Base-by-base conservation (phyloP, 1,139 yeast species). In the Nakaseomyces sp. region DNA sequence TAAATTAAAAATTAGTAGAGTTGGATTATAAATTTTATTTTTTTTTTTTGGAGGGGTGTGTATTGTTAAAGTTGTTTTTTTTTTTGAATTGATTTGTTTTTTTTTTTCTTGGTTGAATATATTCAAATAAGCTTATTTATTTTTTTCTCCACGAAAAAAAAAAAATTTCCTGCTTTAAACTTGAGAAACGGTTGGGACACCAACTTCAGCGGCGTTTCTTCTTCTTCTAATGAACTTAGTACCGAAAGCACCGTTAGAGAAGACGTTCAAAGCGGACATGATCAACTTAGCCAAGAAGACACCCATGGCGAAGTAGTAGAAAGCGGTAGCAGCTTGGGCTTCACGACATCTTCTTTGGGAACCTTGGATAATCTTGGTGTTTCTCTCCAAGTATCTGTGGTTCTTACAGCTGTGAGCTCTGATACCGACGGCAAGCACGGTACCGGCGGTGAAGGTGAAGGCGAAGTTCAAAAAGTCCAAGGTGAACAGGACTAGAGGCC, bases 391-490 rank as follows among this genome's bases (percentile, higher is more conserved):
- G 74, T 87, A 88, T 45, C 47, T 54, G 49, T 70, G 53, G 77
- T 88, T 84, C 56, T 69, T 48, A 74, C 98, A 91, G 38, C 95
- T 81, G 76, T 88, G 96, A 50, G 73, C 76, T 66, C 87, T 77
- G 64, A 85, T 80, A 57, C 80, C 93, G 51, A 88, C 94, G 47
- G 96, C 97, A 65, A 91, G 72, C 44, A 96, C 95, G 48, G 95
- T 78, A 55, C 91, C 97, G 54, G 86, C 97, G 45, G 97, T 81
- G 67, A 91, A 86, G 47, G 95, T 80, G 78, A 91, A 89, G 54
- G 88, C 85, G 61, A 81, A 70, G 77, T 88, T 87, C 68, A 91
- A 73, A 68, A 87, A 81, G 74, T 91, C 98, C 61, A 86, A 70
- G 46, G 71, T 58, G 46, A 82, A 78, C 64, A 86, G 69, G 54